phyloP scores from a whole-genome alignment of 805 yeast genomes.

The Kazachstania kunashirensis region DNA sequence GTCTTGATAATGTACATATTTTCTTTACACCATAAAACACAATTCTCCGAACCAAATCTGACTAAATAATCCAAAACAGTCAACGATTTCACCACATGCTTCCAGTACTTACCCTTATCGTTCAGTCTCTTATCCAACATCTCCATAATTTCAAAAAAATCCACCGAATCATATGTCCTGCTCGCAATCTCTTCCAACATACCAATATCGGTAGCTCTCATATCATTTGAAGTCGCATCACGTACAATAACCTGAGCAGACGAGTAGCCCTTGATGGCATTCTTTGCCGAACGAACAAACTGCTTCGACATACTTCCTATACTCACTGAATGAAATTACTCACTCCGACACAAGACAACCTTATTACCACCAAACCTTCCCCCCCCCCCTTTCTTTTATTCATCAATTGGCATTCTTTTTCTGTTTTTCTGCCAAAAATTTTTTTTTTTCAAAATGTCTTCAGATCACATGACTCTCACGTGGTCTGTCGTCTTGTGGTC shows the following conservation, averaged over 20 bases:
- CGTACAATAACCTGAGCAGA: conserved; percentile 79
- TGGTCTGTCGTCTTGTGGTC: too few relatives aligned
- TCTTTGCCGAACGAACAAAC: conserved; percentile 74
- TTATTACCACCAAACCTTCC: too few relatives aligned
- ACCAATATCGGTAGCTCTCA: conserved; percentile 69
- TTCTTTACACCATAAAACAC: conserved; percentile 86
- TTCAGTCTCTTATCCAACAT: conserved; percentile 85
- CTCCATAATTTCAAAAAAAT: conserved; percentile 84
- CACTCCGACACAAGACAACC: too few relatives aligned
- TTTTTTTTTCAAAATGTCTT: too few relatives aligned
- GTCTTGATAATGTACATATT: conserved; percentile 83
- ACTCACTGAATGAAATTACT: too few relatives aligned
- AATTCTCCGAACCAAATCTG: conserved; percentile 76
- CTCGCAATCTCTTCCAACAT: conserved; percentile 79
- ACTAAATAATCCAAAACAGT: conserved; percentile 84
- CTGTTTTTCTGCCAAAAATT: too few relatives aligned
- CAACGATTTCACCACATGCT: conserved; percentile 87
- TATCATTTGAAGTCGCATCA: conserved; percentile 84
- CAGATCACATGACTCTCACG: too few relatives aligned
- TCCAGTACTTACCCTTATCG: conserved; percentile 95
- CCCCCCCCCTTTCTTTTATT: too few relatives aligned
- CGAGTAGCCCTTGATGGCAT: conserved; percentile 70
- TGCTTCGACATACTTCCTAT: conserved; percentile 82
- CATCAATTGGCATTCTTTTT: too few relatives aligned
- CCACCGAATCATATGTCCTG: conserved; percentile 60